Conservation (phyloP, 345 rosid genomes). For the Populus tremula region DNA sequence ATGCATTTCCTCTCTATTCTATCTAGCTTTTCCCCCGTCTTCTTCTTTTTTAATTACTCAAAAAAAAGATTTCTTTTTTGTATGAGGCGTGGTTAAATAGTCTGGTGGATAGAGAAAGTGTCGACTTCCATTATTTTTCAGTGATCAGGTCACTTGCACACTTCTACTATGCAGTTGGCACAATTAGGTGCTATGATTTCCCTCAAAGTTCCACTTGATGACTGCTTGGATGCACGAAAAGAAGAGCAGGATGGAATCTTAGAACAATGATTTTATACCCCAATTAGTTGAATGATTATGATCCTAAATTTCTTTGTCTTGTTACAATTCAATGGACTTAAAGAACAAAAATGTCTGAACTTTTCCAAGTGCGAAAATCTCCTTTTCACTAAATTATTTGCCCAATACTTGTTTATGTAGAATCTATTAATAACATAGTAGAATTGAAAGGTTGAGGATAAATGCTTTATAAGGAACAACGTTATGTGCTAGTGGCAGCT, state of each 20-base stretch:
- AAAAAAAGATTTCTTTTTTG: neutral
- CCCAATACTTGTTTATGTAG: neutral
- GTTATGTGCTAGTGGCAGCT: constrained; percentile 4
- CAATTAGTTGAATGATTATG: neutral
- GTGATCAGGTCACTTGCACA: constrained; percentile 13
- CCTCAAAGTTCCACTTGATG: constrained; percentile 14
- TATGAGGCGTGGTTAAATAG: neutral
- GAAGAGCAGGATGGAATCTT: constrained; percentile 12
- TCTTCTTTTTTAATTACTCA: neutral
- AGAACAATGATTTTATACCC: neutral
- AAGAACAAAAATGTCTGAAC: neutral
- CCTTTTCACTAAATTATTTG: neutral
- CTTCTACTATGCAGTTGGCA: constrained; percentile 10
- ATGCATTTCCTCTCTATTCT: neutral
- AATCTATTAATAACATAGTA: neutral
- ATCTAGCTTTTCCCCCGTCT: neutral
- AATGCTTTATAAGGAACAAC: neutral
- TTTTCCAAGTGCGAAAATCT: neutral
- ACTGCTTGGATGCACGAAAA: neutral
- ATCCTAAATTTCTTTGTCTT: neutral
- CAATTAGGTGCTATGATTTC: constrained; percentile 15
- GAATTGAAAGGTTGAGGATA: neutral
- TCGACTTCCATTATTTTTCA: neutral
- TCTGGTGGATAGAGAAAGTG: neutral
- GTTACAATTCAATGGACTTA: neutral